phyloP scores from a whole-genome alignment of 2,329 filamentous ascomycete species.

The Colletotrichum trifolii region DNA sequence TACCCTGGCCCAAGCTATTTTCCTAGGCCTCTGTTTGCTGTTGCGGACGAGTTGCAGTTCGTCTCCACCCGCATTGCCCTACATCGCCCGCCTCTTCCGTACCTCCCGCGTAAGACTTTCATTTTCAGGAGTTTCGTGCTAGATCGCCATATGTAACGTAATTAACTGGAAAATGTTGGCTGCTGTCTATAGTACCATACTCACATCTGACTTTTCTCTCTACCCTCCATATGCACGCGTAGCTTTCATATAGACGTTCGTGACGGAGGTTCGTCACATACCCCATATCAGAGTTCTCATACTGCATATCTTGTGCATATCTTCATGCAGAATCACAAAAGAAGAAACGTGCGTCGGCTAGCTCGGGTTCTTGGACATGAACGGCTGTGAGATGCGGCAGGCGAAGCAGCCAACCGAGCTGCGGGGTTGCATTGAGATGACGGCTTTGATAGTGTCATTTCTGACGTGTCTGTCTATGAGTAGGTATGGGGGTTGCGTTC shows the following conservation, averaged over 20 bases:
- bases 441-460: too few relatives aligned
- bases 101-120: not conserved
- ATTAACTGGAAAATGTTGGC: not conserved
- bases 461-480: too few relatives aligned
- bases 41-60: conserved; percentile 25
- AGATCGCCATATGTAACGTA: not conserved
- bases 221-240: not conserved
- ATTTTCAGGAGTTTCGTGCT: not conserved
- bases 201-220: not conserved
- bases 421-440: not conserved
- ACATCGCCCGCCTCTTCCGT: conserved; percentile 25
- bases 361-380: conserved; percentile 7
- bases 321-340: conserved; percentile 5
- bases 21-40: conserved; percentile 7
- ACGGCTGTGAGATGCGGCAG: conserved; percentile 19
- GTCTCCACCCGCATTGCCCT: not conserved
- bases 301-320: conserved; percentile 3
- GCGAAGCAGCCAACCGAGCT: conserved; percentile 12
- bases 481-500: too few relatives aligned
- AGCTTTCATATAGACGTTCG: not conserved
- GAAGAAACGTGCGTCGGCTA: conserved; percentile 14
- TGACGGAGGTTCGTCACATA: conserved; percentile 12
- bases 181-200: not conserved
- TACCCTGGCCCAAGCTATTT: conserved; percentile 1
- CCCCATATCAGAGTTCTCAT: not conserved